A percentile compares a stretch with the other conserved stretches of the same genome.
These are phyloP conservation scores for Fusarium praegraminearum DNA, from an alignment of 2,329 filamentous ascomycete species.

Conservation along the genomic window DNA sequence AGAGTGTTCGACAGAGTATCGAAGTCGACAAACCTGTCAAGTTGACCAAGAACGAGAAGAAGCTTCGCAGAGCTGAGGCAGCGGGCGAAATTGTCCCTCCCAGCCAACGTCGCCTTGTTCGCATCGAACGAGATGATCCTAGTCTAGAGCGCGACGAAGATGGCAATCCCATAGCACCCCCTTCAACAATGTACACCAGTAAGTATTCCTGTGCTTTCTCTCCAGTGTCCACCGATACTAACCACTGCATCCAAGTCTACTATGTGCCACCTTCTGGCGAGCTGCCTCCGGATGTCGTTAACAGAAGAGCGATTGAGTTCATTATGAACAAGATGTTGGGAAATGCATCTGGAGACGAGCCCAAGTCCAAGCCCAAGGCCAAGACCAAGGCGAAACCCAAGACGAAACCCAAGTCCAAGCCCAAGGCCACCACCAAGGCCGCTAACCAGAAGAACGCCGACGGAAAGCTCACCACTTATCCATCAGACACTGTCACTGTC, in stretches of 20 bases:
- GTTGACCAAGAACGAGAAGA: neutral
- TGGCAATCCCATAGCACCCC: neutral
- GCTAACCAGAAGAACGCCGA: neutral
- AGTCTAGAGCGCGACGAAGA: neutral
- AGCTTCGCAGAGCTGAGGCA: conserved; percentile 3
- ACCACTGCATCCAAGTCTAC: conserved; percentile 1
- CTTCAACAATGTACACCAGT: neutral
- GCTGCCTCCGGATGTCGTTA: neutral
- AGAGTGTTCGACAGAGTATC: no score
- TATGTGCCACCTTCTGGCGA: neutral
- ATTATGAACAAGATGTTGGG: neutral
- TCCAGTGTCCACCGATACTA: neutral
- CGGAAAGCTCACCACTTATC: neutral
- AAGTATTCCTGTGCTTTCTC: neutral
- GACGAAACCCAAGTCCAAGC: conserved; percentile 3
- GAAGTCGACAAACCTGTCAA: no score
- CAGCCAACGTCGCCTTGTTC: conserved; percentile 11
- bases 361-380: neutral
- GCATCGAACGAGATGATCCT: neutral
- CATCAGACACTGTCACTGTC: neutral
- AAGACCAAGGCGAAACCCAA: neutral
- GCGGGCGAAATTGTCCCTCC: neutral
- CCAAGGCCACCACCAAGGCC: neutral
- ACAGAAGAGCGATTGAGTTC: neutral
- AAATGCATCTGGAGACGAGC: neutral